A percentile compares a stretch with the other conserved stretches of the same genome.
These are phyloP conservation scores for Pythium scleroteichum DNA, from an alignment of 352 stramenopile genomes.

Conservation along the genomic window DNA sequence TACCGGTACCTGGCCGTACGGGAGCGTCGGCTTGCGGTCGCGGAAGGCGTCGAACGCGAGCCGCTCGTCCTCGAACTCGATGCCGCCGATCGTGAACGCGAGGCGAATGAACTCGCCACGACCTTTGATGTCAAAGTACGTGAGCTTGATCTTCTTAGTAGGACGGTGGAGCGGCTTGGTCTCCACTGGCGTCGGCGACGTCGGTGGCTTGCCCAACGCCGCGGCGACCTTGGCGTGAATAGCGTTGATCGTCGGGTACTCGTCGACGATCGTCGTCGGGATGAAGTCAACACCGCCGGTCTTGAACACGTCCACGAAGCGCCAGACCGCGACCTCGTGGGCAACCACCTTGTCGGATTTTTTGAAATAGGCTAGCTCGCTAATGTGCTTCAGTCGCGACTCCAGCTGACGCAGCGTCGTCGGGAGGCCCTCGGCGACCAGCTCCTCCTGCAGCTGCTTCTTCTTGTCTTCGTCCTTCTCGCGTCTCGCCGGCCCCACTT, in stretches of 20 bases:
- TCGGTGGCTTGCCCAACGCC: neutral
- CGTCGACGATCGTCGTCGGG: constrained; percentile 12
- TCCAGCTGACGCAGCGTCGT: neutral
- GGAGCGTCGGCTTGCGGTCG: constrained; percentile 28
- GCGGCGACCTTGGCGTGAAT: constrained; percentile 17
- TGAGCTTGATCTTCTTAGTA: constrained; percentile 5
- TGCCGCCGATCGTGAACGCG: constrained; percentile 27
- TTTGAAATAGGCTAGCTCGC: neutral
- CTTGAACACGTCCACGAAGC: constrained; percentile 2
- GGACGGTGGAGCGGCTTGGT: neutral
- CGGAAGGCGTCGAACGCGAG: constrained; percentile 24
- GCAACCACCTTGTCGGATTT: constrained; percentile 12
- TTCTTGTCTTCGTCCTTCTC: constrained; percentile 5
- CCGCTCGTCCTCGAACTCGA: constrained; percentile 44
- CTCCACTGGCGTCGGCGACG: neutral
- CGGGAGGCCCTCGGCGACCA: neutral
- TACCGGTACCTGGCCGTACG: constrained; percentile 35
- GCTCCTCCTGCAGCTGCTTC: constrained; percentile 15
- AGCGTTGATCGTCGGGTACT: constrained; percentile 2
- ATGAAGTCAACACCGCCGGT: neutral
- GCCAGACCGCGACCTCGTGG: constrained; percentile 24
- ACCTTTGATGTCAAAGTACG: constrained; percentile 13
- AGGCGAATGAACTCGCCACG: constrained; percentile 20
- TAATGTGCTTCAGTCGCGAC: neutral
- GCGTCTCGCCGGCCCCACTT: constrained; percentile 1